Percentiles rank a stretch among this genome's conserved stretches.
Evolutionary conservation across 257 asterid genomes (phyloP).

Genomic region (Gentiana dahurica): DNA sequence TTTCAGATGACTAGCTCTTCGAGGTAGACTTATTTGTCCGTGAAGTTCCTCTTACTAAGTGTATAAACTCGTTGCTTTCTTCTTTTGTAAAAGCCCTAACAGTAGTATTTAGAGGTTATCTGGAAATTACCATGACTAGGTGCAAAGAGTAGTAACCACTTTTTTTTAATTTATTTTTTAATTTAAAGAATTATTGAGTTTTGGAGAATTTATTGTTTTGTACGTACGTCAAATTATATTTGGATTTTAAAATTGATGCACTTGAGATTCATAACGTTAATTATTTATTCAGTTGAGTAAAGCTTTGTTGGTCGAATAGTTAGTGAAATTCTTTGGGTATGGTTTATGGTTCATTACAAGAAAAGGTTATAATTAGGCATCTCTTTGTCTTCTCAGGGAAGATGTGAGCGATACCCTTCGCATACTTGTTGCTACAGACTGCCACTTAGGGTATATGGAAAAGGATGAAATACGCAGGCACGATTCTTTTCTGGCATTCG

Average conservation of each 20-base stretch:
- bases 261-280: background rate
- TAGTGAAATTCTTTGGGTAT: background rate
- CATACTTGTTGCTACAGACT: constrained; percentile 85
- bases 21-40: too few relatives aligned
- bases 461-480: constrained; percentile 94
- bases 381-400: constrained; percentile 29
- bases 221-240: background rate
- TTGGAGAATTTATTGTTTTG: too few relatives aligned
- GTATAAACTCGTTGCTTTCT: too few relatives aligned
- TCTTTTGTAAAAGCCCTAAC: too few relatives aligned
- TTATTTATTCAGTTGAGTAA: background rate
- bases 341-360: background rate
- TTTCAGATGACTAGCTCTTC: too few relatives aligned
- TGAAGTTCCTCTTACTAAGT: too few relatives aligned
- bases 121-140: too few relatives aligned
- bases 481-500: constrained; percentile 91
- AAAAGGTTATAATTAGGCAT: background rate
- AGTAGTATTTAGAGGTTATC: too few relatives aligned
- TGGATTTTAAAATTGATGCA: background rate
- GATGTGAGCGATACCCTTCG: constrained; percentile 49
- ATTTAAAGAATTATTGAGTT: too few relatives aligned
- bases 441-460: constrained; percentile 99
- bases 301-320: background rate
- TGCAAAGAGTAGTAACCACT: too few relatives aligned
- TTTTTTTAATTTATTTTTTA: too few relatives aligned